Evolutionary conservation across 2,329 filamentous ascomycete species (phyloP).

Genomic region (Didymella arachidicola): DNA sequence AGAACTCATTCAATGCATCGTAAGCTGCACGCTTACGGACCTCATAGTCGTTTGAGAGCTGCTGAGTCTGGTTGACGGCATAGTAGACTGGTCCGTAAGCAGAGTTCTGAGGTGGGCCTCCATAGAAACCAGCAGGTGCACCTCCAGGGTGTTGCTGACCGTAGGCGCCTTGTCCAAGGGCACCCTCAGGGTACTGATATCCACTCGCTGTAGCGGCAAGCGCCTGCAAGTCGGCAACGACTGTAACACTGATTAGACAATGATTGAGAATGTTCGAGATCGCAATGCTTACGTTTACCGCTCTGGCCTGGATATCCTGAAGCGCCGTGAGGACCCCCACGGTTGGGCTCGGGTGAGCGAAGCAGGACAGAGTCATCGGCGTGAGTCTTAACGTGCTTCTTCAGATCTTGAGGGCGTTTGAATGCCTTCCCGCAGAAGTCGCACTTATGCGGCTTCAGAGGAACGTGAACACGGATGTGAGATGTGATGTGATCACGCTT

Average conservation of each 20-base stretch:
- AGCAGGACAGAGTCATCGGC: conserved; percentile 88
- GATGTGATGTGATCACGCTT: conserved; percentile 99
- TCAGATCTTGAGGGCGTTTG: conserved; percentile 97
- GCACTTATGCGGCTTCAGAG: conserved; percentile 98
- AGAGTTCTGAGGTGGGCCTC: conserved; percentile 61
- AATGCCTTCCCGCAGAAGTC: conserved; percentile 99
- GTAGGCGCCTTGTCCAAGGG: conserved; percentile 47
- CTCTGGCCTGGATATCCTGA: conserved; percentile 46
- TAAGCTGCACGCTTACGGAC: conserved; percentile 79
- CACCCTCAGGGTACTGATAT: conserved; percentile 57
- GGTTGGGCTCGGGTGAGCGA: conserved; percentile 68
- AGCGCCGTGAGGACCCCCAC: conserved; percentile 50
- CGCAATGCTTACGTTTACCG: conserved; percentile 51
- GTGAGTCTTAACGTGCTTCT: conserved; percentile 99
- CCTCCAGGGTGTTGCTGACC: conserved; percentile 62
- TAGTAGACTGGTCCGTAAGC: conserved; percentile 80
- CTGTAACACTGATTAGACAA: conserved; percentile 49
- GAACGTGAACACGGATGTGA: conserved; percentile 98
- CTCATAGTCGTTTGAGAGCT: conserved; percentile 73
- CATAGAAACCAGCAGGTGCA: conserved; percentile 59
- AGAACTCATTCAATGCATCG: conserved; percentile 92
- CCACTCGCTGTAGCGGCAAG: conserved; percentile 58
- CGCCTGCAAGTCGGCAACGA: conserved; percentile 58
- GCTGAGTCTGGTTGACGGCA: conserved; percentile 71
- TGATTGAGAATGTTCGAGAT: conserved; percentile 22